These are phyloP conservation scores for Rutidosis leptorrhynchoides DNA, from an alignment of 129 eudicot species.

Conservation along the genomic window DNA sequence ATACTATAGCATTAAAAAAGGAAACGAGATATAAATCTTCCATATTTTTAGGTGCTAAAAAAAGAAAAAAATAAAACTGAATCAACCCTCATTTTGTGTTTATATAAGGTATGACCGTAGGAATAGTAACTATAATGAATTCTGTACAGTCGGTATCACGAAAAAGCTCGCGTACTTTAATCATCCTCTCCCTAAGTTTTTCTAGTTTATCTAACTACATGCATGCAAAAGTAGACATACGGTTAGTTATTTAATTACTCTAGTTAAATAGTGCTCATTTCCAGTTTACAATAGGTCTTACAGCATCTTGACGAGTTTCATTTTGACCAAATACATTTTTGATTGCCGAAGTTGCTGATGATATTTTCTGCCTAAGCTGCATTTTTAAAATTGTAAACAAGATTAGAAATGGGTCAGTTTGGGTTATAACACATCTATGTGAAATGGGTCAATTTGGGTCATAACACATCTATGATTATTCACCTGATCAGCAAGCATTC, in stretches of 20 bases:
- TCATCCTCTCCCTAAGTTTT: conserved; percentile 80
- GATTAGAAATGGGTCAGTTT: not conserved
- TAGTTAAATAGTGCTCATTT: not conserved
- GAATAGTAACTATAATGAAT: conserved; percentile 91
- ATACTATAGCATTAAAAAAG: not conserved
- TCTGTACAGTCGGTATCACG: conserved; percentile 86
- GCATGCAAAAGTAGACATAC: not conserved
- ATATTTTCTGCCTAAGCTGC: conserved; percentile 81
- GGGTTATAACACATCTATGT: not conserved
- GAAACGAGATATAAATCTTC: not conserved
- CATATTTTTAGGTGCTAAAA: not conserved
- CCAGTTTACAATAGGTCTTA: conserved; percentile 34
- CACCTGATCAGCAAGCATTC: conserved; percentile 78
- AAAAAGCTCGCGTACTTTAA: conserved; percentile 92
- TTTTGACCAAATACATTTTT: conserved; percentile 92
- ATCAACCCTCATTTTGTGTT: not conserved
- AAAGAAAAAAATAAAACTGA: not conserved
- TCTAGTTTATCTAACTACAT: conserved; percentile 71
- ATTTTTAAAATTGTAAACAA: conserved; percentile 15
- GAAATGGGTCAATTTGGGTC: not conserved
- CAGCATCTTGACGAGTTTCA: conserved; percentile 52
- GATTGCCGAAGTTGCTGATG: conserved; percentile 89
- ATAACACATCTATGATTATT: too few relatives aligned
- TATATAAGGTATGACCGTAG: conserved; percentile 59
- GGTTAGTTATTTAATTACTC: not conserved